Percentiles rank a stretch among this genome's conserved stretches.
These are phyloP conservation scores for Persicaria maculosa DNA, from an alignment of 148 eudicot species.

Conservation along the genomic window DNA sequence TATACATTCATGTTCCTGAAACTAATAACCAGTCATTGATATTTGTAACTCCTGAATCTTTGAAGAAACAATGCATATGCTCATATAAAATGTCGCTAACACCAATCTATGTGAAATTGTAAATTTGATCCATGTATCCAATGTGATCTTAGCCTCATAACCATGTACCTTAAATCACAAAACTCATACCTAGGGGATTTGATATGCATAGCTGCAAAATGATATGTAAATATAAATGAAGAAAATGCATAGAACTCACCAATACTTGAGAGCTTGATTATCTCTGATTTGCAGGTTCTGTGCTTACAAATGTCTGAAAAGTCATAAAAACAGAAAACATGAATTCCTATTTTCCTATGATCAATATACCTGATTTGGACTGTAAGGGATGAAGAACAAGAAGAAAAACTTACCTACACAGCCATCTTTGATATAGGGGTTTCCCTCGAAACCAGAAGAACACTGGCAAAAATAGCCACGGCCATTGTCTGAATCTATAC, in stretches of 20 bases:
- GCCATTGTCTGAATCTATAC: background rate
- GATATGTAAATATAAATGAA: too few species aligned
- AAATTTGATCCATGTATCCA: too few species aligned
- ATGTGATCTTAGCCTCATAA: too few species aligned
- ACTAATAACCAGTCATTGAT: too few species aligned
- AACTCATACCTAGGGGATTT: too few species aligned
- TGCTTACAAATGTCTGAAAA: conserved; percentile 10
- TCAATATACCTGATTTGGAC: background rate
- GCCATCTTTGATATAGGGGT: conserved; percentile 16
- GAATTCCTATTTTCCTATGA: background rate
- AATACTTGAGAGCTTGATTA: conserved; percentile 2
- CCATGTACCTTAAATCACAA: too few species aligned
- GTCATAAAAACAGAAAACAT: background rate
- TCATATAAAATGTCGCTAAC: too few species aligned
- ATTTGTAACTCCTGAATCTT: too few species aligned
- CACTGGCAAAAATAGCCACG: conserved; percentile 18
- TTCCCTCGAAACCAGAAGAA: conserved; percentile 15
- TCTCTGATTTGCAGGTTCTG: background rate
- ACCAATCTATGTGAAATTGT: too few species aligned
- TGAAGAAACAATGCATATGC: too few species aligned
- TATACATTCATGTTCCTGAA: too few species aligned
- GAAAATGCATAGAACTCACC: conserved; percentile 3
- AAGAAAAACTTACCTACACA: conserved; percentile 16
- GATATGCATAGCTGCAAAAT: too few species aligned
- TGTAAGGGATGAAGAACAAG: background rate